These are phyloP conservation scores for Pseudogymnoascus destructans DNA, from an alignment of 2,329 filamentous ascomycete genomes.

Conservation along the genomic window DNA sequence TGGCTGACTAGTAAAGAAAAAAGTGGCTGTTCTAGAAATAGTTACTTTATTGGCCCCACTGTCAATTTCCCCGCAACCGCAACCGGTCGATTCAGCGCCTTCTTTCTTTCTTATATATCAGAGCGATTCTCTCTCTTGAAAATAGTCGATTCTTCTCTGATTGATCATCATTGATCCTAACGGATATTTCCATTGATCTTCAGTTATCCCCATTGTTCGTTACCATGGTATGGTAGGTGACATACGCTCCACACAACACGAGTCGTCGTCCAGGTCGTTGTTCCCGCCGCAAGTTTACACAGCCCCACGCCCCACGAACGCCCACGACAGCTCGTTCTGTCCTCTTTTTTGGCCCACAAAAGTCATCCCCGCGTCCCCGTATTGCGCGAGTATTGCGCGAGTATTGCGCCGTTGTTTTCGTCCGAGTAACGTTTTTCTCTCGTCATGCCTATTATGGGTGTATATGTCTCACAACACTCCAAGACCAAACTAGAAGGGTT, in stretches of 20 bases:
- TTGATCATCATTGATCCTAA: not conserved
- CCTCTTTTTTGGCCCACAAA: constrained; percentile 4
- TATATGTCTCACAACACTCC: not conserved
- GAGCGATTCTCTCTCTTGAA: not conserved
- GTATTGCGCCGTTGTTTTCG: not conserved
- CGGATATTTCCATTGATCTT: not conserved
- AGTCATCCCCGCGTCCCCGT: not conserved
- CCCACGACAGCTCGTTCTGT: not conserved
- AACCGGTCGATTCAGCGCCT: not conserved
- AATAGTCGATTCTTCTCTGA: not conserved
- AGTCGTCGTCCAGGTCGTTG: not conserved
- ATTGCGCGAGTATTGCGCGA: not conserved
- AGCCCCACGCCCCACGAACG: not conserved
- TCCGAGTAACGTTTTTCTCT: not conserved
- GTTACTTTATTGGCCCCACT: not conserved
- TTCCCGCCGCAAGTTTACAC: not conserved
- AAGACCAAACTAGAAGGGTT: not conserved
- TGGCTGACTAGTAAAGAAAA: not conserved
- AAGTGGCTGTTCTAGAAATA: constrained; percentile 7
- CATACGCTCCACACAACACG: constrained; percentile 6
- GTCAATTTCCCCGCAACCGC: not conserved
- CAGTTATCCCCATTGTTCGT: not conserved
- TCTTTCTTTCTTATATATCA: not conserved
- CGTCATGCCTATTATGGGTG: not conserved
- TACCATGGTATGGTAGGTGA: not conserved